Conservation (phyloP, 768 basidiomycete genomes). For the Pisolithus sp. region DNA sequence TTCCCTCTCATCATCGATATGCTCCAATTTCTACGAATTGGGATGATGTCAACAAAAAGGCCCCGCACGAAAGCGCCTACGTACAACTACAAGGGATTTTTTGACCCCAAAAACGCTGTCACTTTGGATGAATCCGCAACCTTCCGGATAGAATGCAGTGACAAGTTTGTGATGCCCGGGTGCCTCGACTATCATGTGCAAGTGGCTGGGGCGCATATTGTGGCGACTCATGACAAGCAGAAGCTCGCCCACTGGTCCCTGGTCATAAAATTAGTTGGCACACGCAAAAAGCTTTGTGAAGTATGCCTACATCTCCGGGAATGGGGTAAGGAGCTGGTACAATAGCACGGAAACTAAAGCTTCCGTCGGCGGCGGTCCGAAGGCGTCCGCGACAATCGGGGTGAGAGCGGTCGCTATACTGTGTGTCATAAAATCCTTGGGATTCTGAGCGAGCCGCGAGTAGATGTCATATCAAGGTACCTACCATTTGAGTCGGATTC, state of each 20-base stretch:
- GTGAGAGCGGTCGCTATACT: constrained; percentile 48
- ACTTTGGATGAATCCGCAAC: constrained; percentile 57
- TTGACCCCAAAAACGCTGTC: constrained; percentile 84
- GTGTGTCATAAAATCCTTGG: constrained; percentile 32
- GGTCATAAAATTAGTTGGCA: constrained; percentile 6
- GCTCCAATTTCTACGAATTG: constrained; percentile 40
- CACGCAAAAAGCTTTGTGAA: constrained; percentile 3
- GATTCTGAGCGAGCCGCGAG: constrained; percentile 13
- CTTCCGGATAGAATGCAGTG: constrained; percentile 71
- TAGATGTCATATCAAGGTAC: constrained; percentile 29
- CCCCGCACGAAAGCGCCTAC: constrained; percentile 16
- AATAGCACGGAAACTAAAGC: constrained; percentile 64
- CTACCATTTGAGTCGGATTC: constrained; percentile 63
- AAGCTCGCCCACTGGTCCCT: constrained; percentile 69
- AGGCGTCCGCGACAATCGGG: constrained; percentile 75
- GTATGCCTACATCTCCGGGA: constrained; percentile 51
- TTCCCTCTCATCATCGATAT: constrained; percentile 47
- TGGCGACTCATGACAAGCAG: constrained; percentile 56
- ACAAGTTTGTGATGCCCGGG: constrained; percentile 65
- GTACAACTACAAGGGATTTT: constrained; percentile 67
- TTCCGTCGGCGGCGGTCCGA: constrained; percentile 51
- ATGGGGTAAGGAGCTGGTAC: constrained; percentile 69
- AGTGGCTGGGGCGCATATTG: constrained; percentile 71
- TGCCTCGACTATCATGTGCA: constrained; percentile 70
- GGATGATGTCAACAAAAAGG: not conserved